Conservation (phyloP, 176 grass and related monocot genomes). For the Puccinellia tenuiflora region DNA sequence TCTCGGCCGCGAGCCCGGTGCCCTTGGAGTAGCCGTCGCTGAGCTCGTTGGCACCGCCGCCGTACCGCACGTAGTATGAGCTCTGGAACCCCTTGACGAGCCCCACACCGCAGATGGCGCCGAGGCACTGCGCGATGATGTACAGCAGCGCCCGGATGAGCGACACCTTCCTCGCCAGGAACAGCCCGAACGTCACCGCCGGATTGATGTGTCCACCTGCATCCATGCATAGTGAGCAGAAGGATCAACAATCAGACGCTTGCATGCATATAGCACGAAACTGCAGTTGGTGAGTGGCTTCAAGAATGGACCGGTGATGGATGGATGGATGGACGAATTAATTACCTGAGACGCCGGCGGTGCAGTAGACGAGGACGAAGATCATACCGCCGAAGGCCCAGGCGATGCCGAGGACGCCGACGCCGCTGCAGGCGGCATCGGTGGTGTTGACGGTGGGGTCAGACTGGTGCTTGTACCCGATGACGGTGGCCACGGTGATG, state of each 20-base stretch:
- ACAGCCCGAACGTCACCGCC: slow-evolving; percentile 87
- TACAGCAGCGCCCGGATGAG: slow-evolving; percentile 67
- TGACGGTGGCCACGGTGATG: slow-evolving; percentile 76
- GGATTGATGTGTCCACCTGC: slow-evolving; percentile 93
- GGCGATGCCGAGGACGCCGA: slow-evolving; percentile 80
- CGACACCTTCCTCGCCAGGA: slow-evolving; percentile 83
- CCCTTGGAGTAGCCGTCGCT: slow-evolving; percentile 64
- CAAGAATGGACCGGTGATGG: background rate
- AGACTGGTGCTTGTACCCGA: slow-evolving; percentile 80
- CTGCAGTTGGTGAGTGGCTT: background rate
- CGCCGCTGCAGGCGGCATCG: slow-evolving; percentile 65
- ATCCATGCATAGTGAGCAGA: background rate
- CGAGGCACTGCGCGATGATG: slow-evolving; percentile 84
- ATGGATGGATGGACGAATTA: background rate
- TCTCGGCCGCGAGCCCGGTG: slow-evolving; percentile 82
- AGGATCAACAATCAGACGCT: background rate
- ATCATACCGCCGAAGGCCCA: slow-evolving; percentile 96
- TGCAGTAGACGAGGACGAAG: slow-evolving; percentile 93
- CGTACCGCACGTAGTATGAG: slow-evolving; percentile 44
- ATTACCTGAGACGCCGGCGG: slow-evolving; percentile 75
- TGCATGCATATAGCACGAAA: background rate
- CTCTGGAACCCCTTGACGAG: slow-evolving; percentile 85
- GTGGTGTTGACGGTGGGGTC: slow-evolving; percentile 22
- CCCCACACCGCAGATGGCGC: slow-evolving; percentile 79
- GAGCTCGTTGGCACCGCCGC: slow-evolving; percentile 79